phyloP scores from a whole-genome alignment of 345 rosid genomes.

The Arabis alpina region DNA sequence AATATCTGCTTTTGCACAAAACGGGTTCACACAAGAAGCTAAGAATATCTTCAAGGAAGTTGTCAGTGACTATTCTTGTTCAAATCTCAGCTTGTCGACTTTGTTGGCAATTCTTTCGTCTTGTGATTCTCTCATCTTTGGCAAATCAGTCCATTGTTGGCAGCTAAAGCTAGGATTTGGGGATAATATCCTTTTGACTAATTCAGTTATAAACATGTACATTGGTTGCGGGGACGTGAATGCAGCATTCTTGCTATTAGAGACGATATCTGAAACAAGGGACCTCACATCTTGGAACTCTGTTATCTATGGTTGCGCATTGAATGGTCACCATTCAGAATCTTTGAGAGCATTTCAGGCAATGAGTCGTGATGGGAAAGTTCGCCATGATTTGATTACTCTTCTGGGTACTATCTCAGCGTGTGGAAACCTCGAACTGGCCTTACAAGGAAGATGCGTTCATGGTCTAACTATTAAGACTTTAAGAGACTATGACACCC shows the following conservation, averaged over 20 bases:
- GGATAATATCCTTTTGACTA: conserved; percentile 38
- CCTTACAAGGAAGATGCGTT: conserved; percentile 50
- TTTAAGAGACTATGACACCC: conserved; percentile 44
- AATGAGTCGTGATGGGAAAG: conserved; percentile 47
- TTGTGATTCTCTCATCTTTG: conserved; percentile 51
- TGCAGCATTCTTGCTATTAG: conserved; percentile 45
- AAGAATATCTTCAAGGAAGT: conserved; percentile 50
- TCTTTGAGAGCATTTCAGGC: conserved; percentile 51
- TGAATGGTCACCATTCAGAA: conserved; percentile 42
- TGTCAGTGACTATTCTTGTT: conserved; percentile 34
- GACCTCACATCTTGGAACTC: conserved; percentile 60
- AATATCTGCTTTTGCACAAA: conserved; percentile 50
- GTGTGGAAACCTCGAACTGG: conserved; percentile 55
- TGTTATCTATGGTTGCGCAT: conserved; percentile 50
- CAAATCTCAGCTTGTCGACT: conserved; percentile 48
- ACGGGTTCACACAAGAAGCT: conserved; percentile 42
- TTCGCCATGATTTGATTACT: conserved; percentile 50
- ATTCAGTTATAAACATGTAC: conserved; percentile 55
- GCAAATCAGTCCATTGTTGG: conserved; percentile 53
- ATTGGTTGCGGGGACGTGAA: conserved; percentile 44
- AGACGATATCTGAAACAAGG: conserved; percentile 28
- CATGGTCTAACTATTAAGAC: conserved; percentile 58
- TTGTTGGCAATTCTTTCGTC: conserved; percentile 56
- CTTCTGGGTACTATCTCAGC: conserved; percentile 50
- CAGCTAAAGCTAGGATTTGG: conserved; percentile 55